Conservation (phyloP, 495 filamentous ascomycete genomes). For the Xylaria scruposa region DNA sequence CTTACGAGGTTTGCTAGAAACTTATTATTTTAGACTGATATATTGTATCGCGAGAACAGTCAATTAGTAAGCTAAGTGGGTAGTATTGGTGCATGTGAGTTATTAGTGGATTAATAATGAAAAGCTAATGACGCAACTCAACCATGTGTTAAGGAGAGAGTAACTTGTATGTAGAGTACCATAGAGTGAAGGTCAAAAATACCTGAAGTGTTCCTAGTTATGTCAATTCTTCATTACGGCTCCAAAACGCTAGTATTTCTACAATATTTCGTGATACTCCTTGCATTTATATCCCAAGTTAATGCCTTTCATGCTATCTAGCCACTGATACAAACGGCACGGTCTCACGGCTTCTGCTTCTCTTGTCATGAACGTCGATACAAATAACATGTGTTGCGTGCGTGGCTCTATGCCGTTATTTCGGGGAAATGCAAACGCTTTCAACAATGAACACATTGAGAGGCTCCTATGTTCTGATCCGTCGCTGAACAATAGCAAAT, state of each 20-base stretch:
- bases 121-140: not conserved
- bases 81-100: not conserved
- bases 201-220: not conserved
- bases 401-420: slow-evolving; percentile 15
- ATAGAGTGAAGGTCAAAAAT: not conserved
- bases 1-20: not conserved
- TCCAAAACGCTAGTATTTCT: not conserved
- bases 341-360: slow-evolving; percentile 6
- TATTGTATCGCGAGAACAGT: not conserved
- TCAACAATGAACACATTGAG: not conserved
- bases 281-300: slow-evolving; percentile 8
- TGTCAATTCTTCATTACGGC: not conserved
- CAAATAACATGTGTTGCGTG: not conserved
- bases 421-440: slow-evolving; percentile 22
- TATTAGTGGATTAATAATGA: not conserved
- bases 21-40: not conserved
- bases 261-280: not conserved
- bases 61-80: slow-evolving; percentile 9
- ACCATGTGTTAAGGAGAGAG: not conserved
- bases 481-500: slow-evolving; percentile 5
- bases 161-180: not conserved
- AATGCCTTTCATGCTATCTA: slow-evolving; percentile 17
- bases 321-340: not conserved
- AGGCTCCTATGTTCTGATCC: not conserved
- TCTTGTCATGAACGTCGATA: slow-evolving; percentile 23